These are phyloP conservation scores for Elongisporangium prolatum DNA, from an alignment of 352 stramenopile genomes.

Conservation along the genomic window DNA sequence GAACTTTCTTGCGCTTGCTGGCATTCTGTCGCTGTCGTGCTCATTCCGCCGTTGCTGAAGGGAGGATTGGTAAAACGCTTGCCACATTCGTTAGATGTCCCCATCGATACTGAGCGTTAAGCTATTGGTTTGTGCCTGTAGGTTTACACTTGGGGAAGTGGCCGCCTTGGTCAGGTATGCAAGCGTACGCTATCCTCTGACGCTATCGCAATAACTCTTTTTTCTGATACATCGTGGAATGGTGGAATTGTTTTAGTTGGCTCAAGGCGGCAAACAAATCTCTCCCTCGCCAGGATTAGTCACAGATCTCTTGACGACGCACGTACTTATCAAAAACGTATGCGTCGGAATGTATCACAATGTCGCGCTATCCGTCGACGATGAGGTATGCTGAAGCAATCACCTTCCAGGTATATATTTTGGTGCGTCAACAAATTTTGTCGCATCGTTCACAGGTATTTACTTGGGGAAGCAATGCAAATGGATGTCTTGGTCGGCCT, in stretches of 20 bases:
- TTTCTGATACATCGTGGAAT: neutral
- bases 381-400: too few relatives aligned
- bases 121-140: slow-evolving; percentile 6
- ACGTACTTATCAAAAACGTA: slow-evolving; percentile 83
- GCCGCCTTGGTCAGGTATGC: slow-evolving; percentile 86
- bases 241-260: slow-evolving; percentile 36
- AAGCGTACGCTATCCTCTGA: neutral
- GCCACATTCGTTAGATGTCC: neutral
- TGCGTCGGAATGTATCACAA: slow-evolving; percentile 91
- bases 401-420: neutral
- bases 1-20: slow-evolving; percentile 80
- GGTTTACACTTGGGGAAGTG: slow-evolving; percentile 92
- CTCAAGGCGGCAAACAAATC: slow-evolving; percentile 71
- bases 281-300: slow-evolving; percentile 68
- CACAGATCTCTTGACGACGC: slow-evolving; percentile 69
- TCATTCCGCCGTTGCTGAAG: slow-evolving; percentile 83
- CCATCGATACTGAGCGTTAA: neutral
- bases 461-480: slow-evolving; percentile 91
- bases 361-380: slow-evolving; percentile 84
- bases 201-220: neutral
- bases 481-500: slow-evolving; percentile 82
- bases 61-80: slow-evolving; percentile 49
- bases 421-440: neutral
- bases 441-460: slow-evolving; percentile 56
- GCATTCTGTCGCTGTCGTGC: slow-evolving; percentile 86